Evolutionary conservation across 2,329 filamentous ascomycete genomes (phyloP).

Genomic region (Rhinocladiella similis): DNA sequence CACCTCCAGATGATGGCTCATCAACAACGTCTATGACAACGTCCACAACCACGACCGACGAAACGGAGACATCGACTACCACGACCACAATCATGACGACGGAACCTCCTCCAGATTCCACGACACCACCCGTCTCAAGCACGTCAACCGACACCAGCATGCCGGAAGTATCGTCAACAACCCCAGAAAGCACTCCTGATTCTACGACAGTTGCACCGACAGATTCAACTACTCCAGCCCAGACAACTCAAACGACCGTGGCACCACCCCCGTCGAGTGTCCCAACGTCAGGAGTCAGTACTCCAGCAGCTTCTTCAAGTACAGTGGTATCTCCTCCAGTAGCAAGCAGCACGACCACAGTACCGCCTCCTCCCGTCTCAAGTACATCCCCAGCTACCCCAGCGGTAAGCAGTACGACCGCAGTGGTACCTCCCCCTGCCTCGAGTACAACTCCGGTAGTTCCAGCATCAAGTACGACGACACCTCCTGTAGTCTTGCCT

Average conservation of each 20-base stretch:
- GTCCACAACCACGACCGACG: constrained; percentile 1
- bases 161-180: neutral
- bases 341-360: neutral
- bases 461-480: neutral
- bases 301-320: neutral
- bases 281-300: neutral
- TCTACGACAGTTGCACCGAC: neutral
- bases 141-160: neutral
- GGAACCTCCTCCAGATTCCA: constrained; percentile 1
- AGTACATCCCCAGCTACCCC: neutral
- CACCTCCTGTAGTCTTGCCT: neutral
- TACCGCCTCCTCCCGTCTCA: neutral
- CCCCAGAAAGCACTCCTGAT: neutral
- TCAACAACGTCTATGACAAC: constrained; percentile 1
- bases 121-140: constrained; percentile 2
- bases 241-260: neutral
- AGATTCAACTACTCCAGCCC: neutral
- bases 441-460: neutral
- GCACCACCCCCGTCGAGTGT: neutral
- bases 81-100: neutral
- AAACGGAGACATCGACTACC: neutral
- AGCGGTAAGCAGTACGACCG: neutral
- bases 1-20: neutral
- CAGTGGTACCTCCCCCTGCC: neutral
- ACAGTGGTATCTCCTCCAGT: neutral